Percentiles rank a stretch among this genome's conserved stretches.
phyloP scores from a whole-genome alignment of 352 stramenopile genomes.

The Pythium vanterpoolii region DNA sequence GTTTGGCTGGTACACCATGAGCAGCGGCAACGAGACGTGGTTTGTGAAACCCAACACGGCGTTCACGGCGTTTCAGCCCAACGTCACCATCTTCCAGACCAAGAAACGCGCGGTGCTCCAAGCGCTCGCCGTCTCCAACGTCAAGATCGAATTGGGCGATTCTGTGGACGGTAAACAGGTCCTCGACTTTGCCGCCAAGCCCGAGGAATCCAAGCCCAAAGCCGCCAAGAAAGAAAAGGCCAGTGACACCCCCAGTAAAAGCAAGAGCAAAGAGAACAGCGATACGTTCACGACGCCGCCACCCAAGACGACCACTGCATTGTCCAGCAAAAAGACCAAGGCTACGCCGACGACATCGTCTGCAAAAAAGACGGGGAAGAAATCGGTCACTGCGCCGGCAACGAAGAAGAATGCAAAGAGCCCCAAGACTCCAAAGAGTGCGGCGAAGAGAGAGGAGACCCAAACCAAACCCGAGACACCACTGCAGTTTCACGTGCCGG shows the following conservation, averaged over 20 bases:
- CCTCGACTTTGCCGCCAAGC: conserved; percentile 41
- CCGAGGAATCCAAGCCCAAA: conserved; percentile 8
- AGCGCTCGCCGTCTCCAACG: conserved; percentile 46
- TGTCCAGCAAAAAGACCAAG: too few species aligned
- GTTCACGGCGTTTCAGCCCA: conserved; percentile 67
- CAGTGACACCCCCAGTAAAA: conserved; percentile 7
- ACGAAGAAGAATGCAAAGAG: conserved; percentile 20
- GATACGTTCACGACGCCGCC: conserved; percentile 20
- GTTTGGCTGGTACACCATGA: conserved; percentile 76
- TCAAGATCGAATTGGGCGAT: conserved; percentile 60
- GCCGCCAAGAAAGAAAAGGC: conserved; percentile 20
- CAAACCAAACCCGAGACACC: conserved; percentile 30
- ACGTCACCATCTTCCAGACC: conserved; percentile 80
- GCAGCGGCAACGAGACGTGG: conserved; percentile 62
- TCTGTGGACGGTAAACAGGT: conserved; percentile 62
- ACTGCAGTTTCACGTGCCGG: conserved; percentile 38
- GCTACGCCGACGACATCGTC: neutral
- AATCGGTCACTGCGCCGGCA: conserved; percentile 13
- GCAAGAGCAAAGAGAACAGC: conserved; percentile 20
- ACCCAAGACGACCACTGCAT: too few species aligned
- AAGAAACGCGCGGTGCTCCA: conserved; percentile 73
- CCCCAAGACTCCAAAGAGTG: conserved; percentile 24
- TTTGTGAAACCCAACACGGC: conserved; percentile 69
- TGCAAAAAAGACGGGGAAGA: conserved; percentile 23
- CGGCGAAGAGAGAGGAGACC: conserved; percentile 27